A percentile compares a stretch with the other conserved stretches of the same genome.
These are phyloP conservation scores for Geotrichum candidum DNA, from an alignment of 1,139 yeast genomes.

Conservation along the genomic window DNA sequence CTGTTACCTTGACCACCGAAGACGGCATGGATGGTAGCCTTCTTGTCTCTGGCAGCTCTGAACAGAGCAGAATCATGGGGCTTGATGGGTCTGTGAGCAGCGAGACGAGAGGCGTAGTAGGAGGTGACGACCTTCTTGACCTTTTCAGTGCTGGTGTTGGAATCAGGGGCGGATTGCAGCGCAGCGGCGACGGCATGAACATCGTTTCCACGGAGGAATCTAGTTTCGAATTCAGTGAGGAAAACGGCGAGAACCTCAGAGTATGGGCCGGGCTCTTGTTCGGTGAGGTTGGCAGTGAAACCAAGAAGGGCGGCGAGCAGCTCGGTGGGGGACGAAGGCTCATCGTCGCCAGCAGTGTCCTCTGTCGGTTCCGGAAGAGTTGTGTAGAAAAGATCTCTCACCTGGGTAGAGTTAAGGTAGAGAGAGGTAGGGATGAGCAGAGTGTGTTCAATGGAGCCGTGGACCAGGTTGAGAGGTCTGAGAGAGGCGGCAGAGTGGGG, in stretches of 20 bases:
- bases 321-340: conserved; percentile 85
- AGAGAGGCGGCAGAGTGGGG: conserved; percentile 45
- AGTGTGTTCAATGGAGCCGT: conserved; percentile 84
- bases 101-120: conserved; percentile 53
- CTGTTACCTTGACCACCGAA: conserved; percentile 99
- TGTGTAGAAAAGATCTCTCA: conserved; percentile 78
- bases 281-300: conserved; percentile 57
- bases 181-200: conserved; percentile 84
- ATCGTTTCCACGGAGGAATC: conserved; percentile 70
- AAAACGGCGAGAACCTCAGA: conserved; percentile 65
- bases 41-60: conserved; percentile 51
- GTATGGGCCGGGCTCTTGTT: conserved; percentile 50
- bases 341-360: conserved; percentile 79
- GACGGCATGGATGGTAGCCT: conserved; percentile 68
- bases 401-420: conserved; percentile 76
- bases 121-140: conserved; percentile 69
- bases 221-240: conserved; percentile 74
- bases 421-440: conserved; percentile 78
- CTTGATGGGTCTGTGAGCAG: conserved; percentile 45
- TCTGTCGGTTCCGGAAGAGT: conserved; percentile 73
- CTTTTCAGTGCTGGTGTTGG: conserved; percentile 64
- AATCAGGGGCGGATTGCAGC: conserved; percentile 42
- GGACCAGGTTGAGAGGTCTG: conserved; percentile 76
- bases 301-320: conserved; percentile 80
- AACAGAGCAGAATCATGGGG: conserved; percentile 59